These are phyloP conservation scores for Arthrobotrys sinensis DNA, from an alignment of 2,329 filamentous ascomycete genomes.

Conservation along the genomic window DNA sequence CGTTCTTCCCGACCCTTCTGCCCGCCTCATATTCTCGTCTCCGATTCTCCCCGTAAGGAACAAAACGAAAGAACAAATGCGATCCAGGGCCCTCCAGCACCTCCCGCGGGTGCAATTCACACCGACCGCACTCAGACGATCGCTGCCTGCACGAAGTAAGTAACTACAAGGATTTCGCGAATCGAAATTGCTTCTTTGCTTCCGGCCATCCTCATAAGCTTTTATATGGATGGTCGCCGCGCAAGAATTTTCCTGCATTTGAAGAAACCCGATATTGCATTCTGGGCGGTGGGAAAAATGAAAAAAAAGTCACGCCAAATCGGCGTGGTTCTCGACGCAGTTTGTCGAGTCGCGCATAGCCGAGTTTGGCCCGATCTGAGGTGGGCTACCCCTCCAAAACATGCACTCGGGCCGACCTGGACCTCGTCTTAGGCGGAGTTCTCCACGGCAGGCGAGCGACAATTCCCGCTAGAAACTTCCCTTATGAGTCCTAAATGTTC, in stretches of 20 bases:
- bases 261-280: conserved; percentile 37
- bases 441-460: conserved; percentile 37
- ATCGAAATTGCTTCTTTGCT: conserved; percentile 47
- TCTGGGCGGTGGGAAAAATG: conserved; percentile 10
- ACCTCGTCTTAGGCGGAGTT: conserved; percentile 53
- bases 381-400: conserved; percentile 12
- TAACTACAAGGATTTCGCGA: conserved; percentile 35
- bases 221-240: conserved; percentile 49
- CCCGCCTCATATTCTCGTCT: conserved; percentile 18
- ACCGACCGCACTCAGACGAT: conserved; percentile 21
- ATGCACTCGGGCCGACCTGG: conserved; percentile 51
- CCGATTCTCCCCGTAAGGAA: conserved; percentile 42
- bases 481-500: conserved; percentile 20
- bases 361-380: conserved; percentile 43
- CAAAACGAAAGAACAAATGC: conserved; percentile 37
- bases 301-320: conserved; percentile 58
- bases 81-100: conserved; percentile 36
- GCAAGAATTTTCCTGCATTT: conserved; percentile 38
- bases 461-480: conserved; percentile 57
- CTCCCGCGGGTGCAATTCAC: conserved; percentile 41
- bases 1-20: neutral
- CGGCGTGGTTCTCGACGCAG: conserved; percentile 53
- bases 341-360: conserved; percentile 40
- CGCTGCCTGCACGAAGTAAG: conserved; percentile 51
- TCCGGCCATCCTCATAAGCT: conserved; percentile 10